phyloP scores from a whole-genome alignment of 345 rosid species.

The Moricandia arvensis region DNA sequence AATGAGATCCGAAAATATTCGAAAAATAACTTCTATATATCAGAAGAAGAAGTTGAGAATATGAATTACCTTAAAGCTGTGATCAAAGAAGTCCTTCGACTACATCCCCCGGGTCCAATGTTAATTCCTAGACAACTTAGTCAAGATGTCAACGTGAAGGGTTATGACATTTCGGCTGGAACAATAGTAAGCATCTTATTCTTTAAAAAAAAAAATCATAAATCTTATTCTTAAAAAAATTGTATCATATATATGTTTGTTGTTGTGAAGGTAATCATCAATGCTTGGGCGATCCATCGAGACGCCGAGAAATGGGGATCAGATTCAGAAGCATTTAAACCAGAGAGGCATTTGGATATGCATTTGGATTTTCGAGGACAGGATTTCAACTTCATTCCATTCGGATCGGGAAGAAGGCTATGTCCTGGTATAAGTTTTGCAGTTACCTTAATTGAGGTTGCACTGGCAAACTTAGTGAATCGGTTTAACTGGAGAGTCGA shows the following conservation, averaged over 20 bases:
- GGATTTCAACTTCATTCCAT: slow-evolving; percentile 16
- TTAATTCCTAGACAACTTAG: slow-evolving; percentile 32
- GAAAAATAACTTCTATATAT: background rate
- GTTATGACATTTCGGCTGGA: slow-evolving; percentile 34
- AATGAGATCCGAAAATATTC: background rate
- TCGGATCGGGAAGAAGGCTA: slow-evolving; percentile 19
- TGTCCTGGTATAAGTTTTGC: slow-evolving; percentile 15
- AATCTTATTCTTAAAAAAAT: background rate
- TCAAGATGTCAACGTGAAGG: slow-evolving; percentile 32
- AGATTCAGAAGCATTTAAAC: slow-evolving; percentile 49
- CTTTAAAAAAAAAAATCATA: no score
- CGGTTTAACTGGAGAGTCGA: slow-evolving; percentile 10
- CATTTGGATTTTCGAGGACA: slow-evolving; percentile 18
- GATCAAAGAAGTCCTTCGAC: slow-evolving; percentile 33
- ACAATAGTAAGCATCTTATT: slow-evolving; percentile 11
- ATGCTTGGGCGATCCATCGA: slow-evolving; percentile 42
- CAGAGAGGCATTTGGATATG: slow-evolving; percentile 34
- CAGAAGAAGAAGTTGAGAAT: slow-evolving; percentile 28
- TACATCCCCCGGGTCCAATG: slow-evolving; percentile 41
- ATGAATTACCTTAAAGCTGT: slow-evolving; percentile 39
- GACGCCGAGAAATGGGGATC: slow-evolving; percentile 44
- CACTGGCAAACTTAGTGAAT: slow-evolving; percentile 22
- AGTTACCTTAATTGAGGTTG: background rate
- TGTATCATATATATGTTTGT: background rate
- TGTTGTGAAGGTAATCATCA: slow-evolving; percentile 21